These are phyloP conservation scores for Trichoderma sp. DNA, from an alignment of 2,329 filamentous ascomycete species.

Conservation along the genomic window DNA sequence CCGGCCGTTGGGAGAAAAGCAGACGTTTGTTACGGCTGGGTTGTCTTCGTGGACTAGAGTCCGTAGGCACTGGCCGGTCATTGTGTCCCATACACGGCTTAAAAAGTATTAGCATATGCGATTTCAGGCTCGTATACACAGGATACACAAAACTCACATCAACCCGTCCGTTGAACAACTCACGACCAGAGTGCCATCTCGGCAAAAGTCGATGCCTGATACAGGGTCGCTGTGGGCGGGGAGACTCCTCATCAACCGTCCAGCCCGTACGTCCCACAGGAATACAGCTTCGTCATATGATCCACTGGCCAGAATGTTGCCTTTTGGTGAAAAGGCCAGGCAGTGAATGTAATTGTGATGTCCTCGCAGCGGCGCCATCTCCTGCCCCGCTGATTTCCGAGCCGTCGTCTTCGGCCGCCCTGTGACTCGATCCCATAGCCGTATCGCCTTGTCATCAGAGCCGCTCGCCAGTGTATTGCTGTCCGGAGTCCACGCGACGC, in stretches of 20 bases:
- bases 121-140: background rate
- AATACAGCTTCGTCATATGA: slow-evolving; percentile 98
- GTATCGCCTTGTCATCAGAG: slow-evolving; percentile 93
- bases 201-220: slow-evolving; percentile 86
- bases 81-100: slow-evolving; percentile 91
- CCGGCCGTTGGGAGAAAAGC: slow-evolving; percentile 91
- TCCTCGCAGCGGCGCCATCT: slow-evolving; percentile 66
- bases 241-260: slow-evolving; percentile 82
- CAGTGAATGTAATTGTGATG: slow-evolving; percentile 97
- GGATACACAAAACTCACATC: slow-evolving; percentile 57
- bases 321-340: slow-evolving; percentile 94
- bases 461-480: slow-evolving; percentile 85
- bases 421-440: slow-evolving; percentile 80
- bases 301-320: slow-evolving; percentile 93
- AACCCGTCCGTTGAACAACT: slow-evolving; percentile 90
- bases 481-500: slow-evolving; percentile 92
- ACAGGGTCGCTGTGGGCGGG: slow-evolving; percentile 96
- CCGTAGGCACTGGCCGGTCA: slow-evolving; percentile 89
- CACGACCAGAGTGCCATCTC: slow-evolving; percentile 88
- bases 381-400: slow-evolving; percentile 41
- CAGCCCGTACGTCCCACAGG: slow-evolving; percentile 91
- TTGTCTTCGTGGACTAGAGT: slow-evolving; percentile 97
- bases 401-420: slow-evolving; percentile 55
- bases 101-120: background rate
- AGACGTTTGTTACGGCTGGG: slow-evolving; percentile 82